Percentiles rank a stretch among this genome's conserved stretches.
These are phyloP conservation scores for Hansenula sp. DNA, from an alignment of 1,139 yeast species.

Conservation along the genomic window DNA sequence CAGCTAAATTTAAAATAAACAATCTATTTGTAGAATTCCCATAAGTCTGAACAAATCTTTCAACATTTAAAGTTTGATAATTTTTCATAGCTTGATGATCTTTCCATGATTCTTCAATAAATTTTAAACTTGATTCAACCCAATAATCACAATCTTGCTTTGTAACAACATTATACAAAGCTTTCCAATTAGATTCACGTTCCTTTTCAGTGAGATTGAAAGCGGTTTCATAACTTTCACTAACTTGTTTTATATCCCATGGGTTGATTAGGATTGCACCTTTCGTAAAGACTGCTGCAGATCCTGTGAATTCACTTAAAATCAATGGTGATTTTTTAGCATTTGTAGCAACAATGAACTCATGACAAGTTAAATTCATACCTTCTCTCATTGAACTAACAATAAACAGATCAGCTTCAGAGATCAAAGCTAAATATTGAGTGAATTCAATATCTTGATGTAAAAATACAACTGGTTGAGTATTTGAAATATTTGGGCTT, in stretches of 20 bases:
- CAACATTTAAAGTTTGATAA: constrained; percentile 35
- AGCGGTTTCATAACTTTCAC: constrained; percentile 57
- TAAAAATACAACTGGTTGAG: constrained; percentile 81
- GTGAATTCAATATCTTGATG: constrained; percentile 87
- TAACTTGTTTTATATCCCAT: constrained; percentile 73
- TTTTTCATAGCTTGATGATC: constrained; percentile 44
- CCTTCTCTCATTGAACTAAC: constrained; percentile 96
- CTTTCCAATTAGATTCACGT: constrained; percentile 57
- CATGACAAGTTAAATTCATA: constrained; percentile 94
- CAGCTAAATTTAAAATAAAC: constrained; percentile 50
- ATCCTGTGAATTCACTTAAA: constrained; percentile 91
- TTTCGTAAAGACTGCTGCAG: constrained; percentile 69
- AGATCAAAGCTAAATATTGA: constrained; percentile 80
- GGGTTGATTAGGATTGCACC: constrained; percentile 87
- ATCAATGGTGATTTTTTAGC: constrained; percentile 77
- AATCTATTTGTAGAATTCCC: constrained; percentile 32
- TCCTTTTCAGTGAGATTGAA: constrained; percentile 62
- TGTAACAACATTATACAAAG: constrained; percentile 53
- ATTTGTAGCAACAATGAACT: constrained; percentile 75
- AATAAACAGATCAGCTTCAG: constrained; percentile 83
- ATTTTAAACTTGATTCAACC: constrained; percentile 57
- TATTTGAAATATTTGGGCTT: constrained; percentile 66
- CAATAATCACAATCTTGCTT: constrained; percentile 73
- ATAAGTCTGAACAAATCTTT: constrained; percentile 33
- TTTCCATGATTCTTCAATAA: constrained; percentile 59